These are phyloP conservation scores for Chaetomidium leptoderma DNA, from an alignment of 495 filamentous ascomycete genomes.

Conservation along the genomic window DNA sequence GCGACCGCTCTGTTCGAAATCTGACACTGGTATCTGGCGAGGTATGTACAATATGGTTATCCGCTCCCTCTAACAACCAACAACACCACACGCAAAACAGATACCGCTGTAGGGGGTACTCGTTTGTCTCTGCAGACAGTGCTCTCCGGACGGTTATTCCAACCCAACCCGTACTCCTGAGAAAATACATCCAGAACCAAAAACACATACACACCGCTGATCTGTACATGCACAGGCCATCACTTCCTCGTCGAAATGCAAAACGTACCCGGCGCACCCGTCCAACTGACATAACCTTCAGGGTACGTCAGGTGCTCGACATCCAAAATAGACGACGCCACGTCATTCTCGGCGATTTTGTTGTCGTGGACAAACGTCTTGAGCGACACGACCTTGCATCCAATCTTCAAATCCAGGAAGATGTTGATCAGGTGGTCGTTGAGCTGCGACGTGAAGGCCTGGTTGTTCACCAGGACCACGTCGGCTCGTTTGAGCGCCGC, in stretches of 20 bases:
- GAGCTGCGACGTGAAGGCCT: slow-evolving; percentile 81
- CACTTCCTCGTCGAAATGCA: slow-evolving; percentile 82
- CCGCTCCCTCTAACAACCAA: not conserved
- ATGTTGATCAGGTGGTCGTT: slow-evolving; percentile 83
- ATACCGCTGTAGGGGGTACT: slow-evolving; percentile 1
- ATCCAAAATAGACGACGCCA: slow-evolving; percentile 68
- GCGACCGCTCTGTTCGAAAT: not conserved
- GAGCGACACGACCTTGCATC: slow-evolving; percentile 70
- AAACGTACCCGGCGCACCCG: slow-evolving; percentile 73
- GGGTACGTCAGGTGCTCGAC: slow-evolving; percentile 75
- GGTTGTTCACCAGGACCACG: slow-evolving; percentile 94
- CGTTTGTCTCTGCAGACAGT: not conserved
- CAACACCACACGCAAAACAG: not conserved
- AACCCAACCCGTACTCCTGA: slow-evolving; percentile 4
- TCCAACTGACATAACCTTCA: slow-evolving; percentile 87
- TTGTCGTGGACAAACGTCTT: slow-evolving; percentile 47
- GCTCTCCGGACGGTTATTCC: not conserved
- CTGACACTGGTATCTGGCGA: slow-evolving; percentile 10
- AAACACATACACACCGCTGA: slow-evolving; percentile 1
- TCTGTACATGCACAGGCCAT: not conserved
- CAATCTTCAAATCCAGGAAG: slow-evolving; percentile 92
- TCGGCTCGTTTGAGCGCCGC: slow-evolving; percentile 75
- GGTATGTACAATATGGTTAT: slow-evolving; percentile 11
- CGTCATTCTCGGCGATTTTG: slow-evolving; percentile 50
- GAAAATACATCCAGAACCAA: not conserved